phyloP scores from a whole-genome alignment of 169 alveolate species.

The Cryptosporidium ryanae region DNA sequence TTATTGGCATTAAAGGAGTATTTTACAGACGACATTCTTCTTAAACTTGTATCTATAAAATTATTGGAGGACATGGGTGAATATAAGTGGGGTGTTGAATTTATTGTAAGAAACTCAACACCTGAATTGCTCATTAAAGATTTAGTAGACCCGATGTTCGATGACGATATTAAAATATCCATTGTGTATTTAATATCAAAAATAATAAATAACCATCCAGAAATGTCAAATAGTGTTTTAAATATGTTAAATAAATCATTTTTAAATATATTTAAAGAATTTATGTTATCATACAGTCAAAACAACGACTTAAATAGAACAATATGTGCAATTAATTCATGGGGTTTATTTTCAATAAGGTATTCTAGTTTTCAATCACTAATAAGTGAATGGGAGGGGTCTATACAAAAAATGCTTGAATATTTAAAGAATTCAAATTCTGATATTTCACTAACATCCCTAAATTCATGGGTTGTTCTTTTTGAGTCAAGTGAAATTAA shows the following conservation, averaged over 20 bases:
- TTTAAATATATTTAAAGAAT: conserved; percentile 19
- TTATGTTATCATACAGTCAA: conserved; percentile 28
- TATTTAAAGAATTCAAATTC: conserved; percentile 50
- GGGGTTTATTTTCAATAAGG: conserved; percentile 50
- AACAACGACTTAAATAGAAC: neutral
- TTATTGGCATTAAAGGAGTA: conserved; percentile 48
- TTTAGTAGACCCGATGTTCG: conserved; percentile 43
- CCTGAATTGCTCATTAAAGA: conserved; percentile 45
- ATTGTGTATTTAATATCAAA: conserved; percentile 44
- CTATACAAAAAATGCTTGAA: conserved; percentile 8
- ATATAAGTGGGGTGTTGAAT: conserved; percentile 49
- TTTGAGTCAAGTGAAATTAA: conserved; percentile 49
- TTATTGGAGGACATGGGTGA: conserved; percentile 69
- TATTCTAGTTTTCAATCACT: conserved; percentile 20
- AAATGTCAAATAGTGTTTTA: conserved; percentile 21
- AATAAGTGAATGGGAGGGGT: conserved; percentile 24
- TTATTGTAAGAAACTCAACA: conserved; percentile 53
- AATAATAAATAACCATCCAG: conserved; percentile 49
- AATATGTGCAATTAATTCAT: conserved; percentile 59
- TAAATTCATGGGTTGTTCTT: conserved; percentile 54
- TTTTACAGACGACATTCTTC: conserved; percentile 54
- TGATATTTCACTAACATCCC: conserved; percentile 43
- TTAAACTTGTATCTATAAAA: conserved; percentile 43
- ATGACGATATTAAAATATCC: conserved; percentile 62
- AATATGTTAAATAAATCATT: conserved; percentile 22